Base-by-base conservation (phyloP, 2,329 filamentous ascomycete species). In the Neurospora sp. region DNA sequence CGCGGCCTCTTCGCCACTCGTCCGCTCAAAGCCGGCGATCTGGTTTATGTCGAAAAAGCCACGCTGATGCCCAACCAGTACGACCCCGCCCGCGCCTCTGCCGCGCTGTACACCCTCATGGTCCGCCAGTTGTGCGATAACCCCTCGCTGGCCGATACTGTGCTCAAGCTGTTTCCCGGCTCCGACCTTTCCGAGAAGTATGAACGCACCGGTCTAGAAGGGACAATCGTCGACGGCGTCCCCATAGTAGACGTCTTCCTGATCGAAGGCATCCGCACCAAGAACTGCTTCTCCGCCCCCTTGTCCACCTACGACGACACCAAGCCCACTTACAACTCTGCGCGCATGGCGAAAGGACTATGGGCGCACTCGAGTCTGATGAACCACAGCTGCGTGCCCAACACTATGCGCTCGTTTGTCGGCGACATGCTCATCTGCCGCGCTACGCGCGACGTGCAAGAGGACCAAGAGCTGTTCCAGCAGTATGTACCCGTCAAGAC, bases 1-100 rank as follows among this genome's bases (percentile, higher is more conserved):
- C 78, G 79, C 3, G 83, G 82, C 1, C 74, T 84, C 2, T 84
- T 84, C 70, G 81, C 82, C 0, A 76, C 77, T 0, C 73, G 76
- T 19, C 74, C 77, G 66, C 75, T 84, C 66, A 74, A 73, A 4
- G 77, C 79, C 0, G 52, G 82, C 66, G 80, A 82, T 1, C 66
- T 84, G 2, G 76, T 84, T 28, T 78, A 83, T 17, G 79, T 78
- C 42, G 83, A 83, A 71, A 83, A 82, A 73, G 80, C 81, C 0
- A 76, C 79, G 28, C 77, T 79, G 42, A 77, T 81, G 68, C 80
- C 80, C 0, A 83, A 81, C 78, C 79, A 81, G 69, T 81, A 82
- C 74, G 80, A 82, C 71, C 77, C 77, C 23, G 72, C 78, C 11
- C 77, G 79, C 33, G 77, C 82, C 42, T 81, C 82, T 6, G 81